Base-by-base conservation (phyloP, 2,329 filamentous ascomycete genomes). In the Botrytis pseudocinerea region DNA sequence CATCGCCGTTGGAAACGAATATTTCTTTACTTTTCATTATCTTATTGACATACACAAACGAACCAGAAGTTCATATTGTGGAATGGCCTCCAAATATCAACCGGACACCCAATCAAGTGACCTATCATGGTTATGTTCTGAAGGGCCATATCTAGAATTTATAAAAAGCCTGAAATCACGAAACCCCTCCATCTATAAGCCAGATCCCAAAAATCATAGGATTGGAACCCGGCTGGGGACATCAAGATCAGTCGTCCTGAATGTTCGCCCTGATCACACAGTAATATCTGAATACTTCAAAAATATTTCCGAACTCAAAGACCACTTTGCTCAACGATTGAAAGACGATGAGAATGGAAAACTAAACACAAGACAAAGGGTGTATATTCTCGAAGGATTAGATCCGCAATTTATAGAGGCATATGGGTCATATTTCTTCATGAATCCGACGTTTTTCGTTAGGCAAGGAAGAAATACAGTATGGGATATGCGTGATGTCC, bases 371-470 rank as follows among this genome's bases (percentile, higher is more conserved):
- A 42, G 16, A n/a, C 70, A 44, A n/a, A 74, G 61, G 35, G 44
- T 74, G 9, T 74, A 73, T 44, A 38, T 74, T 6, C 51, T 74
- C 2, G 73, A 74, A 66, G 66, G 73, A 18, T 59, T 74, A 18
- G 71, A 74, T 70, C 66, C 73, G 3, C n/a, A 32, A 48, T 74
- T 60, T 46, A 46, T 71, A 40, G 61, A 74, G 25, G 66, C 66
- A 14, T 70, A 68, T 57, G 71, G 60, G 5, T 42, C 44, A 20
- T 64, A 73, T 48, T 71, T 75, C n/a, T 51, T 71, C 20, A 72
- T 75, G 64, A 69, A 75, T 44, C 74, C 69, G 6, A 65, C 38
- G 28, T 72, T 73, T 57, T 75, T 73, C 57, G n/a, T 32, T 46
- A 63, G 42, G 22, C 72, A 75, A 32, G 72, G 71, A 46, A 65